Percentiles rank a stretch among this genome's conserved stretches.
phyloP scores from a whole-genome alignment of 768 basidiomycete genomes.

The Rhodotorula graminis region DNA sequence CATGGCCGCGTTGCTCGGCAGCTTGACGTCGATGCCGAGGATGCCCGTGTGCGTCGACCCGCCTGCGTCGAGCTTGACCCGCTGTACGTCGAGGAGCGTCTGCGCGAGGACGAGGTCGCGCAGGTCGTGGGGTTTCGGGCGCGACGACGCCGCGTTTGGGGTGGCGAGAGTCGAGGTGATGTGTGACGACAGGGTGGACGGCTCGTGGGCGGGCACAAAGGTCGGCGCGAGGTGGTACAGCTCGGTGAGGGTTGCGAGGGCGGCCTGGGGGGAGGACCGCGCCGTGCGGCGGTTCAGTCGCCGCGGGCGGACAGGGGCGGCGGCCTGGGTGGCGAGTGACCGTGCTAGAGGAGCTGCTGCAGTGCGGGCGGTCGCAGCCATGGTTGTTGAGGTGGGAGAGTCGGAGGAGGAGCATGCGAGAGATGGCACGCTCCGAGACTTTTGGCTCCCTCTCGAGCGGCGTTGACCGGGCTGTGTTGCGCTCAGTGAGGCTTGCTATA shows the following conservation, averaged over 20 bases:
- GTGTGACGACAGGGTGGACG: not conserved
- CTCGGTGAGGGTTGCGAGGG: constrained; percentile 10
- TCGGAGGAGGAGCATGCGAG: not conserved
- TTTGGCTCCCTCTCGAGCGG: not conserved
- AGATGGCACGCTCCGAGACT: not conserved
- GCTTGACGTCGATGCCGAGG: constrained; percentile 1
- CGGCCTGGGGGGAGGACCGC: not conserved
- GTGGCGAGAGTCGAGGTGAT: not conserved
- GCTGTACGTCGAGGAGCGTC: constrained; percentile 12
- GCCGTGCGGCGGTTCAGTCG: constrained; percentile 11
- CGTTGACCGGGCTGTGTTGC: too few relatives aligned
- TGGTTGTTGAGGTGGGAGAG: not conserved
- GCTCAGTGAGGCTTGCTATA: too few relatives aligned
- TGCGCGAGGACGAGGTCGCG: constrained; percentile 9
- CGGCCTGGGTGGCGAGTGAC: not conserved
- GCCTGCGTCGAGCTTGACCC: constrained; percentile 8
- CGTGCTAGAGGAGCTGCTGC: constrained; percentile 1
- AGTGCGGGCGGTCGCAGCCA: not conserved
- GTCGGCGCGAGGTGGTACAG: constrained; percentile 35
- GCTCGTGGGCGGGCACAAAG: constrained; percentile 15
- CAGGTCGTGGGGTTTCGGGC: constrained; percentile 12
- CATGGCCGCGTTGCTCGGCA: not conserved
- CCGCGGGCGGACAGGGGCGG: not conserved
- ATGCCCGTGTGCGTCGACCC: not conserved
- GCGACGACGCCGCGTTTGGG: not conserved